phyloP scores from a whole-genome alignment of 1,139 yeast genomes.

The Magnusiomyces fungicola region DNA sequence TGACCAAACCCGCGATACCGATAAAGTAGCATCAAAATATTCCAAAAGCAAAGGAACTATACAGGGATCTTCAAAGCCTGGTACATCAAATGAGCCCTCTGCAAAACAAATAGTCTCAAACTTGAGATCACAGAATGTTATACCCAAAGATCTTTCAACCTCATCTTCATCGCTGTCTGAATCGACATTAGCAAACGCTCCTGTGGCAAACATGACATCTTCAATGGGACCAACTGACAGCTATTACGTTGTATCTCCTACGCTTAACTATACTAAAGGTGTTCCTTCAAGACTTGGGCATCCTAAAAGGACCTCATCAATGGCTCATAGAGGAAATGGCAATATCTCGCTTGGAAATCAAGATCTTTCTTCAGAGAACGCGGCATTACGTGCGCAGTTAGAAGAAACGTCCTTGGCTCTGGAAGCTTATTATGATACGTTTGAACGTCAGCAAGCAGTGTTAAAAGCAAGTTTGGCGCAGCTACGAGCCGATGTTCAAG shows the following conservation, averaged over 20 bases:
- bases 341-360: no score
- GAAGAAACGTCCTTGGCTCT: slow-evolving; percentile 19
- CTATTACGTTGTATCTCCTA: slow-evolving; percentile 30
- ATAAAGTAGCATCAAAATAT: slow-evolving; percentile 17
- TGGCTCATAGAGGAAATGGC: no score
- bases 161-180: not conserved
- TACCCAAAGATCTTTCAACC: not conserved
- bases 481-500: slow-evolving; percentile 26
- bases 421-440: slow-evolving; percentile 30
- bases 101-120: not conserved
- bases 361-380: slow-evolving; percentile 23
- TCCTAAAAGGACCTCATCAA: no score
- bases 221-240: slow-evolving; percentile 19
- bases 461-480: slow-evolving; percentile 27
- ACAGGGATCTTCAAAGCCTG: not conserved
- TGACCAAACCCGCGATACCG: slow-evolving; percentile 12
- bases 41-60: slow-evolving; percentile 11
- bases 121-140: not conserved
- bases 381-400: slow-evolving; percentile 23
- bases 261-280: no score
- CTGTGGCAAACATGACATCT: slow-evolving; percentile 7
- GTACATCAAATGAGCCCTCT: not conserved
- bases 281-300: slow-evolving; percentile 14
- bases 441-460: slow-evolving; percentile 28
- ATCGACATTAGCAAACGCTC: slow-evolving; percentile 8